Percentiles rank a stretch among this genome's conserved stretches.
Conservation (phyloP, 1,284 basidiomycete species). For the Puccinia triticina region DNA sequence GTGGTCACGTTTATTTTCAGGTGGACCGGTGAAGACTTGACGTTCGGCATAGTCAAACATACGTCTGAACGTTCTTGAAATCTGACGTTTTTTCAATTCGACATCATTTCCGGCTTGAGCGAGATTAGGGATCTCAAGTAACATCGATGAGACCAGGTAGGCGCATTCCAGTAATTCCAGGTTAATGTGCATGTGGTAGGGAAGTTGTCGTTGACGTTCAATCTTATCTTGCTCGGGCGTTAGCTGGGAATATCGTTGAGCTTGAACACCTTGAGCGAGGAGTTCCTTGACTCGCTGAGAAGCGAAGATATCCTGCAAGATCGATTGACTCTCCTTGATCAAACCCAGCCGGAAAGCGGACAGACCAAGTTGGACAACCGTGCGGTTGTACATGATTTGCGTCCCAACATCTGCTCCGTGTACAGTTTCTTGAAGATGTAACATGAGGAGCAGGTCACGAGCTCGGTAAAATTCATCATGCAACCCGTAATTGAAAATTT, state of each 20-base stretch:
- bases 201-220: conserved; percentile 90
- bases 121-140: conserved; percentile 92
- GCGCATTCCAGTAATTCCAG: conserved; percentile 95
- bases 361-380: conserved; percentile 93
- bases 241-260: conserved; percentile 78
- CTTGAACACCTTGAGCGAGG: conserved; percentile 92
- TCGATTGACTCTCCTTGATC: conserved; percentile 90
- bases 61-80: conserved; percentile 93
- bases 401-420: conserved; percentile 94
- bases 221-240: conserved; percentile 95
- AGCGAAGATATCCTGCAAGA: conserved; percentile 91
- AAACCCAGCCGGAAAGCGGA: conserved; percentile 94
- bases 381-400: conserved; percentile 97
- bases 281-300: conserved; percentile 94
- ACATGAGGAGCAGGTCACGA: conserved; percentile 98
- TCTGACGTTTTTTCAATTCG: conserved; percentile 71
- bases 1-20: conserved; percentile 96
- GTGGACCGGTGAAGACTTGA: conserved; percentile 96
- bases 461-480: conserved; percentile 97
- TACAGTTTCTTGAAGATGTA: conserved; percentile 94
- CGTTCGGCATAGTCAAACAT: conserved; percentile 95
- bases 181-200: conserved; percentile 99
- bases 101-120: conserved; percentile 92
- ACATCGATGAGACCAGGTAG: conserved; percentile 97
- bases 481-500: conserved; percentile 95